Evolutionary conservation across 2,329 filamentous ascomycete species (phyloP), one percentile per base, ranked within the genome.

Genomic region (Ascochyta koolunga): DNA sequence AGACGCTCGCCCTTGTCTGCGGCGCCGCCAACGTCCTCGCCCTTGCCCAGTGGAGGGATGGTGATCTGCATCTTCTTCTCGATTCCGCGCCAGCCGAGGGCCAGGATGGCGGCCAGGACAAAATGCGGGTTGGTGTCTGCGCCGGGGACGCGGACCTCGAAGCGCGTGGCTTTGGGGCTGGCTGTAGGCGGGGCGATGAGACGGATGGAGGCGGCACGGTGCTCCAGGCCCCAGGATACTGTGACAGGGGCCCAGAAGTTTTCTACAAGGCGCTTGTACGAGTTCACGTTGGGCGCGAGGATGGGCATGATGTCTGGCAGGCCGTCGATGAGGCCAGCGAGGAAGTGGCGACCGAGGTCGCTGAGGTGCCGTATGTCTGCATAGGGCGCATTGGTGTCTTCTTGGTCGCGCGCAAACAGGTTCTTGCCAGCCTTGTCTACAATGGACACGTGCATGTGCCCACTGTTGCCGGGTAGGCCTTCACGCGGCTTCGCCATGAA

Each of bases 181-280:
- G 89, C 84, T 0, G 90, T 95, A 0, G 95, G 93, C 11, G 93
- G 93, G 0, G 91, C 86, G 62, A 99, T 97, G 29, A 99, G 77
- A 16, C 95, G 86, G 61, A 99, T 89, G 0, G 90, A 96, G 0
- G 95, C 93, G 5, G 92, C 93, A 57, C 95, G 90, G 74, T 99
- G 93, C 76, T 98, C 95, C 5, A 97, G 79, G 0, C 95, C 95
- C 95, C 95, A 99, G 0, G 91, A 96, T 0, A 98, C 95, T 0
- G 93, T 97, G 5, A 99, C 95, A 0, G 95, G 95, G 0, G 95
- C 95, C 95, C 95, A 99, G 78, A 97, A 98, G 78, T 98, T 98
- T 80, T 99, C 95, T 2, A 99, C 95, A 0, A 99, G 83, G 3
- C 95, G 88, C 79, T 99, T 99, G 82, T 99, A 99, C 58, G 91